Percentiles rank a stretch among this genome's conserved stretches.
Conservation (phyloP, 305 asterid species). For the Solanum aculeatissimum region DNA sequence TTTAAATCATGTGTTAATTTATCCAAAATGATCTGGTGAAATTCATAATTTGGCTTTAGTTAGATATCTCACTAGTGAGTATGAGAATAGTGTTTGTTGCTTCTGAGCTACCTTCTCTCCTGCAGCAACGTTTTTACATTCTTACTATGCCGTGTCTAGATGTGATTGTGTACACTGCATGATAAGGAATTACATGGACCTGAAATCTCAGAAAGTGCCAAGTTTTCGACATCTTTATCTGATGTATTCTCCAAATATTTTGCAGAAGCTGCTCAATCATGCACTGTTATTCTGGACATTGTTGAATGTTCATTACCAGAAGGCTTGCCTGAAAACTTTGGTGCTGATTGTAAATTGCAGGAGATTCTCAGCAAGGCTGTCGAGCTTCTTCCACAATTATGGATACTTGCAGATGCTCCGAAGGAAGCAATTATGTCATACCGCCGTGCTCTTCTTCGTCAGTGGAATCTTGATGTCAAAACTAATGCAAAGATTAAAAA, state of each 20-base stretch:
- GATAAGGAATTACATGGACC: background rate
- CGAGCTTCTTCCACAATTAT: slow-evolving; percentile 75
- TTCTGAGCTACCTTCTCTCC: background rate
- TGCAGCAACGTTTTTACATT: background rate
- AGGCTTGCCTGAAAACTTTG: slow-evolving; percentile 84
- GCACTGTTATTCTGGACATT: slow-evolving; percentile 84
- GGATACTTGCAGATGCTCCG: slow-evolving; percentile 74
- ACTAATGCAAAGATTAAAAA: slow-evolving; percentile 67
- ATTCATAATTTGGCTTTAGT: background rate
- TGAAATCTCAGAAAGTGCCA: background rate
- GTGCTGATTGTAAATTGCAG: slow-evolving; percentile 81
- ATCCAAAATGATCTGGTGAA: background rate
- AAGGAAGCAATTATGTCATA: slow-evolving; percentile 64
- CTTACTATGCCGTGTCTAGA: background rate
- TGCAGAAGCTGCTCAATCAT: slow-evolving; percentile 99
- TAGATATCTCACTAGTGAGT: background rate
- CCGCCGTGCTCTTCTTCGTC: slow-evolving; percentile 75
- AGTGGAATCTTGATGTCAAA: slow-evolving; percentile 72
- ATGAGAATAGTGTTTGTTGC: background rate
- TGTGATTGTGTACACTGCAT: background rate
- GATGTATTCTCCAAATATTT: slow-evolving; percentile 23
- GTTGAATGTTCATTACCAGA: slow-evolving; percentile 87
- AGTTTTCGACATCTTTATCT: slow-evolving; percentile 3
- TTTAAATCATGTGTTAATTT: background rate
- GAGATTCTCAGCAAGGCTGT: slow-evolving; percentile 73